These are phyloP conservation scores for Lachnellula suecica DNA, from an alignment of 2,329 filamentous ascomycete genomes.

Conservation along the genomic window DNA sequence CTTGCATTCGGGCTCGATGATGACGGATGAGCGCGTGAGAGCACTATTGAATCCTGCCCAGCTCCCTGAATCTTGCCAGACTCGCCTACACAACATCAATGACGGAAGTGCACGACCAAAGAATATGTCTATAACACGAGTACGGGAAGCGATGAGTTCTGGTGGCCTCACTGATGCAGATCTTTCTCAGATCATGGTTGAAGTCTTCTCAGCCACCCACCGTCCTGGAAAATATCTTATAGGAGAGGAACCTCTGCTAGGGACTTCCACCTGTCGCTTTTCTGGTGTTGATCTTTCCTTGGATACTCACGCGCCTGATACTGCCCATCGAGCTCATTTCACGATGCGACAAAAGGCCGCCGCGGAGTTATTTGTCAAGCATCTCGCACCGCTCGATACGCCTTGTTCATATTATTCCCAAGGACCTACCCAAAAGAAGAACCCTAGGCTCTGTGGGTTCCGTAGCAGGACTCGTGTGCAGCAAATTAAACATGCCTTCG, in stretches of 20 bases:
- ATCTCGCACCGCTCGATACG: conserved; percentile 3
- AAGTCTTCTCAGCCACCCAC: conserved; percentile 5
- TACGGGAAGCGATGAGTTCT: conserved; percentile 8
- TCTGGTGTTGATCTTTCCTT: conserved; percentile 5
- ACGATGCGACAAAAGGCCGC: conserved; percentile 1
- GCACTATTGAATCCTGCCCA: not conserved
- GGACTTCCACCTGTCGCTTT: conserved; percentile 5
- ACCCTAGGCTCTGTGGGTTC: conserved; percentile 5
- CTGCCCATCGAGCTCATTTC: conserved; percentile 3
- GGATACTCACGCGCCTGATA: not conserved
- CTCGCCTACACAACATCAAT: conserved; percentile 7
- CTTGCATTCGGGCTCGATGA: not conserved
- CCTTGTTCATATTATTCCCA: conserved; percentile 3
- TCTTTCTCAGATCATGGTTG: not conserved
- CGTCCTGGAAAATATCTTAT: conserved; percentile 5
- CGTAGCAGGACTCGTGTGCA: conserved; percentile 2
- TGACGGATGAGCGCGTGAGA: not conserved
- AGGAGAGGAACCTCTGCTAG: not conserved
- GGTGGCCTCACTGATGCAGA: conserved; percentile 2
- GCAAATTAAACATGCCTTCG: not conserved
- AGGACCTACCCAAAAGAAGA: conserved; percentile 3
- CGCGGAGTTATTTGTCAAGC: conserved; percentile 1
- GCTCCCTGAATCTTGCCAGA: not conserved
- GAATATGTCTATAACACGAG: conserved; percentile 49
- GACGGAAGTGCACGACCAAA: conserved; percentile 2